These are phyloP conservation scores for Globisporangium nodosum DNA, from an alignment of 352 stramenopile genomes.

Conservation along the genomic window DNA sequence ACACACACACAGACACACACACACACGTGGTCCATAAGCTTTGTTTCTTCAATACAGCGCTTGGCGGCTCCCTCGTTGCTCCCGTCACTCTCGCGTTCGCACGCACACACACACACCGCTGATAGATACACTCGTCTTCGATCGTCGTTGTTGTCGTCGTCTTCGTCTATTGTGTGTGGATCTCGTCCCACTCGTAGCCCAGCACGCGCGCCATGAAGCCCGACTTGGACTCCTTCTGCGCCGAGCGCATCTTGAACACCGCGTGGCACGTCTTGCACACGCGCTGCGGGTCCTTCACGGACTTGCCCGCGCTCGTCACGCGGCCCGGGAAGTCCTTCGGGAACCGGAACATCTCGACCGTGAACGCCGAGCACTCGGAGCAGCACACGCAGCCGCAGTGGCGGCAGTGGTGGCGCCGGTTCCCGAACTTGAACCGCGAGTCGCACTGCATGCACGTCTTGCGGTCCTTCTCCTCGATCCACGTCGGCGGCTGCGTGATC, in stretches of 20 bases:
- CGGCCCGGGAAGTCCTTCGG: conserved; percentile 81
- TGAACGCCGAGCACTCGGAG: conserved; percentile 73
- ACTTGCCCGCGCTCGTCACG: conserved; percentile 51
- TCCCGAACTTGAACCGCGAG: conserved; percentile 75
- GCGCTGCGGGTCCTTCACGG: conserved; percentile 73
- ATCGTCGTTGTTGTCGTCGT: not conserved
- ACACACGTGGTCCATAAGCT: no score
- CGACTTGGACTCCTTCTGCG: conserved; percentile 81
- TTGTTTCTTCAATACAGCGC: no score
- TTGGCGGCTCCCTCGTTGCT: not conserved
- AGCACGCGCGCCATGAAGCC: conserved; percentile 79
- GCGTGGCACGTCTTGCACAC: conserved; percentile 80
- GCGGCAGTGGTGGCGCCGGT: conserved; percentile 75
- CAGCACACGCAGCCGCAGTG: conserved; percentile 85
- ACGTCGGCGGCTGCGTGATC: conserved; percentile 67
- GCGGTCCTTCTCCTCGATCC: conserved; percentile 77
- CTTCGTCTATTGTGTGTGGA: conserved; percentile 13
- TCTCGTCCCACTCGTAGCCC: conserved; percentile 84
- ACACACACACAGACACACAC: no score
- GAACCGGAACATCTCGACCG: conserved; percentile 76
- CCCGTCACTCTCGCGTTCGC: not conserved
- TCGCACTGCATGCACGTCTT: conserved; percentile 67
- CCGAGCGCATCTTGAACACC: conserved; percentile 81
- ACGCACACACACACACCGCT: not conserved
- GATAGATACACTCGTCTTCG: conserved; percentile 12